These are phyloP conservation scores for Fraxinus nigra DNA, from an alignment of 305 asterid genomes.

Conservation along the genomic window DNA sequence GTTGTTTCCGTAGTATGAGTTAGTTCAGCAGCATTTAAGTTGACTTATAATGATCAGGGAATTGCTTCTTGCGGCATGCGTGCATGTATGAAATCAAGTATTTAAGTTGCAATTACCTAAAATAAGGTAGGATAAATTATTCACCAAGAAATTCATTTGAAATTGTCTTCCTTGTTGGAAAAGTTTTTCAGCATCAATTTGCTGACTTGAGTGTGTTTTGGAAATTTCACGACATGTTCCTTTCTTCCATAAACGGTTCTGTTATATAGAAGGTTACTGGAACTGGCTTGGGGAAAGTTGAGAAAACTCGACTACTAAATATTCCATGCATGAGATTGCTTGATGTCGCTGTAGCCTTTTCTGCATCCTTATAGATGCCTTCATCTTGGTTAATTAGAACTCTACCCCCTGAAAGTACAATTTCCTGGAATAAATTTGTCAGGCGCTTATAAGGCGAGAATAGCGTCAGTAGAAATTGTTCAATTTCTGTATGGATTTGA, in stretches of 20 bases:
- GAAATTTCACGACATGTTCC: neutral
- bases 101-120: neutral
- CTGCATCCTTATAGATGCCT: neutral
- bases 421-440: neutral
- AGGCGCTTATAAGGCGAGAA: neutral
- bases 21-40: neutral
- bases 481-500: neutral
- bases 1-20: neutral
- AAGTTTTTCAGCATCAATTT: neutral
- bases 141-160: neutral
- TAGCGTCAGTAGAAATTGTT: neutral
- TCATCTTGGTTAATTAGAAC: neutral
- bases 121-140: neutral
- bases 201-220: neutral
- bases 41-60: neutral
- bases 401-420: neutral
- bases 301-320: neutral
- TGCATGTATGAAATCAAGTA: neutral
- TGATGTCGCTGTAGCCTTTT: neutral
- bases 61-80: neutral
- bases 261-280: neutral
- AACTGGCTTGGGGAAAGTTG: neutral
- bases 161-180: neutral
- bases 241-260: neutral
- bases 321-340: neutral